Evolutionary conservation across 768 basidiomycete genomes (phyloP).

Genomic region (Boletus pseudo-olivaceus): DNA sequence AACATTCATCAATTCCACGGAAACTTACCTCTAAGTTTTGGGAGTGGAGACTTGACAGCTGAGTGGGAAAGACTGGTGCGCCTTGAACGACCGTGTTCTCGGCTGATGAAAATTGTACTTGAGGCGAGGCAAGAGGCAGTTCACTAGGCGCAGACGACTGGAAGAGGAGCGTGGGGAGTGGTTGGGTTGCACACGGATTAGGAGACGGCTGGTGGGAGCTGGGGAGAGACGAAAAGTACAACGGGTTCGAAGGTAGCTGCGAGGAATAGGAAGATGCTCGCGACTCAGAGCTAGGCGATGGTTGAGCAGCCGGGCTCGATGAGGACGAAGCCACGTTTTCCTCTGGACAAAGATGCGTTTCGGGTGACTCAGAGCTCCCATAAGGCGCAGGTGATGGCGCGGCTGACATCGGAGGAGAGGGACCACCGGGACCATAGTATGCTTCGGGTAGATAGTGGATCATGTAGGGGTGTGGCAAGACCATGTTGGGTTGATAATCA

Average conservation of each 20-base stretch:
- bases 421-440: conserved; percentile 36
- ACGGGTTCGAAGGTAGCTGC: conserved; percentile 3
- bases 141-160: conserved; percentile 4
- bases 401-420: conserved; percentile 53
- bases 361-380: conserved; percentile 8
- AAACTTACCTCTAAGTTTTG: conserved; percentile 14
- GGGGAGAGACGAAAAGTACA: conserved; percentile 3
- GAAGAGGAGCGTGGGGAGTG: conserved; percentile 3
- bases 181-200: conserved; percentile 3
- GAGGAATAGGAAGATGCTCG: conserved; percentile 21
- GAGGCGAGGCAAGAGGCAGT: neutral
- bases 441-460: conserved; percentile 26
- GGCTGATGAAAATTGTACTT: neutral
- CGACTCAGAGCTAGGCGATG: conserved; percentile 6
- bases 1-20: neutral
- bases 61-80: neutral
- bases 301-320: conserved; percentile 6
- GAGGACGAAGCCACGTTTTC: conserved; percentile 13
- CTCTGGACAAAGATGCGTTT: conserved; percentile 8
- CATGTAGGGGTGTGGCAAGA: conserved; percentile 20
- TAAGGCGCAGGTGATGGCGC: conserved; percentile 43
- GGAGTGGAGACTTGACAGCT: neutral
- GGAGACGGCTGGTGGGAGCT: conserved; percentile 13
- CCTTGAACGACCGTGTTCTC: neutral
- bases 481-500: neutral